Evolutionary conservation across 257 asterid species (phyloP).

Genomic region (Nemophila menziesii): DNA sequence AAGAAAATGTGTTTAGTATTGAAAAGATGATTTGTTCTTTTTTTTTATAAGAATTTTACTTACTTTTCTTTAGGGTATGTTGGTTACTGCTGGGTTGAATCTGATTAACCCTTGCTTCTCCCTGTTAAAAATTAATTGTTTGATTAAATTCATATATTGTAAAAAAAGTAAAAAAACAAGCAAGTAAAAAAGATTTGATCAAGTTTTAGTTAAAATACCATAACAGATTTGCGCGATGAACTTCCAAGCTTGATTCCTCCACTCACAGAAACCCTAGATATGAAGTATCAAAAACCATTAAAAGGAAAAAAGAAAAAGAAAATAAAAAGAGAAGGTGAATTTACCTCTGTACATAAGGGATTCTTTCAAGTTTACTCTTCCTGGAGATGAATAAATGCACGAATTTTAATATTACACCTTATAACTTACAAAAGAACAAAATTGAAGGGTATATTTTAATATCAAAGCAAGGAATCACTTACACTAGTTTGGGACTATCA

Average conservation of each 20-base stretch:
- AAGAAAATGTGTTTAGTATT: slow-evolving; percentile 6
- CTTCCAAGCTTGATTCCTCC: slow-evolving; percentile 21
- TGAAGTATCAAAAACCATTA: not conserved
- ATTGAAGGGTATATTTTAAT: not conserved
- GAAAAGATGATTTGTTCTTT: not conserved
- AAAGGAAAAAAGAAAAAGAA: not conserved
- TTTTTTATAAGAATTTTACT: slow-evolving; percentile 11
- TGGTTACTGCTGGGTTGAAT: slow-evolving; percentile 22
- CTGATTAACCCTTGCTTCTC: slow-evolving; percentile 16
- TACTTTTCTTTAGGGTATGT: slow-evolving; percentile 37
- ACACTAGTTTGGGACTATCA: slow-evolving; percentile 33
- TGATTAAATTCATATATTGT: not conserved
- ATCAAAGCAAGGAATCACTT: slow-evolving; percentile 16
- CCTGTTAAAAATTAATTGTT: slow-evolving; percentile 23
- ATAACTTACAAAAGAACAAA: not conserved
- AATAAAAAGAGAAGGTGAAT: not conserved
- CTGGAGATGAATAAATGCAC: slow-evolving; percentile 16
- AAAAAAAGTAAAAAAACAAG: not conserved
- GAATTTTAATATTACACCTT: not conserved
- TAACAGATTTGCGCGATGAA: slow-evolving; percentile 32
- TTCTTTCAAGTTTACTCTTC: slow-evolving; percentile 15
- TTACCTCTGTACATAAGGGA: slow-evolving; percentile 18
- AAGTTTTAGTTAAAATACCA: slow-evolving; percentile 29
- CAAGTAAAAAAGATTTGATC: not conserved
- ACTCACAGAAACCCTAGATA: slow-evolving; percentile 28